These are phyloP conservation scores for Gossypium thurberi DNA, from an alignment of 345 rosid species.

Conservation along the genomic window DNA sequence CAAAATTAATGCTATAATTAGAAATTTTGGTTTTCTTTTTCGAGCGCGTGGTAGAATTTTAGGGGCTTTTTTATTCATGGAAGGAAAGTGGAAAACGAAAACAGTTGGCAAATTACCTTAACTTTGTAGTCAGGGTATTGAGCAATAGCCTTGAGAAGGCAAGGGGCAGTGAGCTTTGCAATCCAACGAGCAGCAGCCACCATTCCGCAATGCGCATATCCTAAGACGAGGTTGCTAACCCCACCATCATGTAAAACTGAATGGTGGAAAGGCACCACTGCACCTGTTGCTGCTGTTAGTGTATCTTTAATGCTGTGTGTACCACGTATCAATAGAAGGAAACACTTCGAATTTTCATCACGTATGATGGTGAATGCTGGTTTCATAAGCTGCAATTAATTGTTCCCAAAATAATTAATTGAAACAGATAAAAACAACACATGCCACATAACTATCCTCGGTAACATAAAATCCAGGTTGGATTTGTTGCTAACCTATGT, in stretches of 20 bases:
- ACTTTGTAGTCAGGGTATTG: slow-evolving; percentile 70
- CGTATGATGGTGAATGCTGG: slow-evolving; percentile 91
- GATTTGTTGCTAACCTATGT: background rate
- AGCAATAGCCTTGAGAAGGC: slow-evolving; percentile 56
- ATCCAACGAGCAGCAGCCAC: slow-evolving; percentile 99
- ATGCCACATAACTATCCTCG: background rate
- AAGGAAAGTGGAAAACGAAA: background rate
- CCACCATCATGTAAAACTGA: slow-evolving; percentile 95
- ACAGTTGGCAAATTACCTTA: slow-evolving; percentile 43
- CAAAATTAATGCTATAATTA: too few relatives aligned
- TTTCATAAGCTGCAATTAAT: slow-evolving; percentile 69
- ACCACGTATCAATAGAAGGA: slow-evolving; percentile 86
- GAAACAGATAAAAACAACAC: background rate
- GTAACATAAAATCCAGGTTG: background rate
- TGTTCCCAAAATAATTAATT: background rate
- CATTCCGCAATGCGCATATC: slow-evolving; percentile 99
- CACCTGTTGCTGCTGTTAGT: slow-evolving; percentile 94
- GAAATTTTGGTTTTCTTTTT: too few relatives aligned
- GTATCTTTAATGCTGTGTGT: slow-evolving; percentile 97
- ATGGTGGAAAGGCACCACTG: slow-evolving; percentile 97
- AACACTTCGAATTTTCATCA: slow-evolving; percentile 53
- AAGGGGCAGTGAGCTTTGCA: slow-evolving; percentile 86
- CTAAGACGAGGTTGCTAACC: slow-evolving; percentile 82
- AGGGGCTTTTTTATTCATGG: background rate
- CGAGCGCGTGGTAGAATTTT: too few relatives aligned